A percentile compares a stretch with the other conserved stretches of the same genome.
Evolutionary conservation across 2,329 filamentous ascomycete genomes (phyloP).

Genomic region (Colletotrichum filicis): DNA sequence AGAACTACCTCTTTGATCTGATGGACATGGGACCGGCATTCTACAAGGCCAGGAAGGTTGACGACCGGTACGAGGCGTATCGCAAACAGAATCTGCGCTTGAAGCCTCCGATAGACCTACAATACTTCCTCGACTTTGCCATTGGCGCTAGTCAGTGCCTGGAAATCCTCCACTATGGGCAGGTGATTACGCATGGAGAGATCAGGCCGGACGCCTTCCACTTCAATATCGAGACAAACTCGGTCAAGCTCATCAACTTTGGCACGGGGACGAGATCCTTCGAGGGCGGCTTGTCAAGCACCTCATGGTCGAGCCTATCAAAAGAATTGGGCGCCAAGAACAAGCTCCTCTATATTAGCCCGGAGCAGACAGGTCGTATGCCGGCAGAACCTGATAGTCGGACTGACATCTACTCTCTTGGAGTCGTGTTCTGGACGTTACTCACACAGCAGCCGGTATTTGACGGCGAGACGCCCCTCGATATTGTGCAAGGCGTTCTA

Average conservation of each 20-base stretch:
- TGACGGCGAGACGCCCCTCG: conserved; percentile 81
- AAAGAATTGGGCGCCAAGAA: conserved; percentile 87
- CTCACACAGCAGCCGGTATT: conserved; percentile 85
- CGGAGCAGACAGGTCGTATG: conserved; percentile 94
- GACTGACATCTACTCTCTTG: conserved; percentile 93
- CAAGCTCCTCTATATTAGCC: conserved; percentile 91
- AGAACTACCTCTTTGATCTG: conserved; percentile 76
- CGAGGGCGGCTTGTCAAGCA: conserved; percentile 87
- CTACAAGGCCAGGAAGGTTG: conserved; percentile 66
- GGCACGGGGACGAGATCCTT: conserved; percentile 89
- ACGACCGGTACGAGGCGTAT: conserved; percentile 60
- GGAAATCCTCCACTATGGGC: conserved; percentile 90
- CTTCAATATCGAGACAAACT: conserved; percentile 76
- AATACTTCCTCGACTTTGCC: conserved; percentile 88
- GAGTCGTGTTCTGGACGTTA: conserved; percentile 89
- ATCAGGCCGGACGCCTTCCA: conserved; percentile 92
- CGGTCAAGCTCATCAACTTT: conserved; percentile 84
- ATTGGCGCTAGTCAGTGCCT: conserved; percentile 88
- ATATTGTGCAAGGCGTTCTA: conserved; percentile 91
- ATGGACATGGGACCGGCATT: conserved; percentile 83
- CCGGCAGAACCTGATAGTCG: conserved; percentile 90
- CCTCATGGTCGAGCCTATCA: conserved; percentile 86
- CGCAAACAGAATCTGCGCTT: conserved; percentile 58
- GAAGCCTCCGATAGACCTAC: conserved; percentile 73
- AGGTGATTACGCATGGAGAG: conserved; percentile 89